Conservation (phyloP, 2,329 filamentous ascomycete species). For the Pseudocercospora vitis region DNA sequence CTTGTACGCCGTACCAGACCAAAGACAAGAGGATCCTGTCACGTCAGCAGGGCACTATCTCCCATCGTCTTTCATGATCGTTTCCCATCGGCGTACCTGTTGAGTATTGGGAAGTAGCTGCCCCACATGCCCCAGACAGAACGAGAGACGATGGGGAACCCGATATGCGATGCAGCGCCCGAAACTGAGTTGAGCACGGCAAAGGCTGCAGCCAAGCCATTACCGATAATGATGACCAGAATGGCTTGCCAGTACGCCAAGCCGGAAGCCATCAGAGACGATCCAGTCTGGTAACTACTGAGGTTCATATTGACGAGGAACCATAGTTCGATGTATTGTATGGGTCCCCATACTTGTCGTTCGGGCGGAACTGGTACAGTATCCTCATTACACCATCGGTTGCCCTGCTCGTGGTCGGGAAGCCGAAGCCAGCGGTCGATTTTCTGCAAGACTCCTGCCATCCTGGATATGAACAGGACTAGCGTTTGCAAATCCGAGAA, state of each 20-base stretch:
- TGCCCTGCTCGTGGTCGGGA: conserved; percentile 3
- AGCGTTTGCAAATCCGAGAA: background rate
- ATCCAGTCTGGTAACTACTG: conserved; percentile 4
- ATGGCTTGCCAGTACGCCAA: conserved; percentile 4
- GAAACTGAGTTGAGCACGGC: conserved; percentile 2
- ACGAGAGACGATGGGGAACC: background rate
- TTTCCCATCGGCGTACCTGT: background rate
- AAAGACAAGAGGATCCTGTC: background rate
- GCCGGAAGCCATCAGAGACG: conserved; percentile 5
- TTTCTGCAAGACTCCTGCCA: background rate
- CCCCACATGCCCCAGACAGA: conserved; percentile 4
- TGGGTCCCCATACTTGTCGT: conserved; percentile 4
- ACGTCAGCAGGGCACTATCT: background rate
- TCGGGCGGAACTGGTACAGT: conserved; percentile 1
- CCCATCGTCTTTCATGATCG: too few species aligned
- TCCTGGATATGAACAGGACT: background rate
- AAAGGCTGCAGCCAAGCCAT: background rate
- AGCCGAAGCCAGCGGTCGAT: background rate
- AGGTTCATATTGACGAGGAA: conserved; percentile 3
- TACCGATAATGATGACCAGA: conserved; percentile 2
- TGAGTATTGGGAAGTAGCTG: conserved; percentile 1
- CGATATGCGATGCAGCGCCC: conserved; percentile 1
- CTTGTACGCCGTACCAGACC: conserved; percentile 8
- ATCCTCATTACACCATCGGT: conserved; percentile 7
- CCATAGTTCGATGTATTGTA: conserved; percentile 2